phyloP scores from a whole-genome alignment of 2,329 filamentous ascomycete genomes.

The Zarea fungicola region DNA sequence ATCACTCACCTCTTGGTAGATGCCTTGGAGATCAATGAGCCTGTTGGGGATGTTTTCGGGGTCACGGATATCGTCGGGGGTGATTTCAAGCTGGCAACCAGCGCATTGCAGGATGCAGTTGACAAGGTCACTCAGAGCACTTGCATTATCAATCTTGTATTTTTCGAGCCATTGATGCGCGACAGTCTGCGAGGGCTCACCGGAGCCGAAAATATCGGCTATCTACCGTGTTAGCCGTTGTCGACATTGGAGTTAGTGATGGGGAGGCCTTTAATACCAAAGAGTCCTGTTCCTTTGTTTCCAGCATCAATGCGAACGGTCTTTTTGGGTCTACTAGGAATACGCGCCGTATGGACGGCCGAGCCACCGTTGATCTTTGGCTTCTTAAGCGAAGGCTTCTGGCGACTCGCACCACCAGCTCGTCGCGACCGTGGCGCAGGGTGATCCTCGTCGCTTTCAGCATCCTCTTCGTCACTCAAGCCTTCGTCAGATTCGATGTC shows the following conservation, averaged over 20 bases:
- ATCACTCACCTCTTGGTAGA: slow-evolving; percentile 74
- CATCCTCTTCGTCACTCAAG: slow-evolving; percentile 37
- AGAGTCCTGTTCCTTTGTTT: slow-evolving; percentile 49
- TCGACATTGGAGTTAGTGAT: slow-evolving; percentile 20
- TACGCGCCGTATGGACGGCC: slow-evolving; percentile 35
- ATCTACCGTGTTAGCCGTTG: slow-evolving; percentile 18
- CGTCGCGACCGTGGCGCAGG: slow-evolving; percentile 32
- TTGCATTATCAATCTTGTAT: slow-evolving; percentile 50
- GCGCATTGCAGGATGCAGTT: slow-evolving; percentile 66
- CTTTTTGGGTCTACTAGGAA: slow-evolving; percentile 53
- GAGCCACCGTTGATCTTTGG: slow-evolving; percentile 56
- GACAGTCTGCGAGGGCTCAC: slow-evolving; percentile 50
- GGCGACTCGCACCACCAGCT: slow-evolving; percentile 38
- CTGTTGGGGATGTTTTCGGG: slow-evolving; percentile 78
- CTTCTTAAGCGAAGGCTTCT: slow-evolving; percentile 58
- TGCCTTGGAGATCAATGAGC: slow-evolving; percentile 78
- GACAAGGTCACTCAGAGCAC: slow-evolving; percentile 56
- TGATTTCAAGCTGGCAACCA: slow-evolving; percentile 75
- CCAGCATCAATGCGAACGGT: slow-evolving; percentile 46
- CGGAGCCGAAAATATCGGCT: slow-evolving; percentile 62
- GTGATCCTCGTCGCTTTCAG: slow-evolving; percentile 42
- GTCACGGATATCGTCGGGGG: slow-evolving; percentile 79
- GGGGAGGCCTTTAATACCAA: slow-evolving; percentile 37
- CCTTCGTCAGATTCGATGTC: slow-evolving; percentile 43
- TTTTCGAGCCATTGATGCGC: slow-evolving; percentile 56